phyloP scores from a whole-genome alignment of 2,329 filamentous ascomycete genomes.

The Calonectria crousiana region DNA sequence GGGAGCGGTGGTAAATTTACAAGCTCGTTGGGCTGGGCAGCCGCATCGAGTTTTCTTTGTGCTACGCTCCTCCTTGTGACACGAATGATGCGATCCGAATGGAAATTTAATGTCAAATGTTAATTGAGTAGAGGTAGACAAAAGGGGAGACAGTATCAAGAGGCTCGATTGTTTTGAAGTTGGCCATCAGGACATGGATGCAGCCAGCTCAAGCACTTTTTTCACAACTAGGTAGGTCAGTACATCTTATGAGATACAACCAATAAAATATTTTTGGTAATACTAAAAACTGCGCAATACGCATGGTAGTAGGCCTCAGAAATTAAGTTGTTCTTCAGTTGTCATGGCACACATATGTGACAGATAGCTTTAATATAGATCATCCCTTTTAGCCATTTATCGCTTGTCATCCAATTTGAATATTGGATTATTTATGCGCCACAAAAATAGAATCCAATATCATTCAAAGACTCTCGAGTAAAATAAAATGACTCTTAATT shows the following conservation, averaged over 20 bases:
- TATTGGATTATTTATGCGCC: too few species aligned
- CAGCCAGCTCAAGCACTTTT: not conserved
- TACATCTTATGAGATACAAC: not conserved
- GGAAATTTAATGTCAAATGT: conserved; percentile 34
- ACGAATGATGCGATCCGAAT: conserved; percentile 34
- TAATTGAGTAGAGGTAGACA: conserved; percentile 5
- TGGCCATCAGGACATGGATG: not conserved
- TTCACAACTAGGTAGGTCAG: not conserved
- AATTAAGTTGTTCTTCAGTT: too few species aligned
- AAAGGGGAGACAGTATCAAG: not conserved
- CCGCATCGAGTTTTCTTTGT: conserved; percentile 43
- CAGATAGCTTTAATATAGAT: too few species aligned
- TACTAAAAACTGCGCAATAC: not conserved
- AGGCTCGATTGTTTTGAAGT: not conserved
- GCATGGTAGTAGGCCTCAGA: not conserved
- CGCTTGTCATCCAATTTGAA: too few species aligned
- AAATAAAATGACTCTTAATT: too few species aligned
- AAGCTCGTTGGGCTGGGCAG: conserved; percentile 51
- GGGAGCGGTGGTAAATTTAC: conserved; percentile 41
- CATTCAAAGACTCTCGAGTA: too few species aligned
- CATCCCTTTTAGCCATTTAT: too few species aligned
- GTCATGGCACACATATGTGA: too few species aligned
- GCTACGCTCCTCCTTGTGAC: conserved; percentile 34
- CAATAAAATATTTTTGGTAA: not conserved
- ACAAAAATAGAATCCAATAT: too few species aligned